phyloP scores from a whole-genome alignment of 2,329 filamentous ascomycete species.

The Aspergillus pseudoglaucus region DNA sequence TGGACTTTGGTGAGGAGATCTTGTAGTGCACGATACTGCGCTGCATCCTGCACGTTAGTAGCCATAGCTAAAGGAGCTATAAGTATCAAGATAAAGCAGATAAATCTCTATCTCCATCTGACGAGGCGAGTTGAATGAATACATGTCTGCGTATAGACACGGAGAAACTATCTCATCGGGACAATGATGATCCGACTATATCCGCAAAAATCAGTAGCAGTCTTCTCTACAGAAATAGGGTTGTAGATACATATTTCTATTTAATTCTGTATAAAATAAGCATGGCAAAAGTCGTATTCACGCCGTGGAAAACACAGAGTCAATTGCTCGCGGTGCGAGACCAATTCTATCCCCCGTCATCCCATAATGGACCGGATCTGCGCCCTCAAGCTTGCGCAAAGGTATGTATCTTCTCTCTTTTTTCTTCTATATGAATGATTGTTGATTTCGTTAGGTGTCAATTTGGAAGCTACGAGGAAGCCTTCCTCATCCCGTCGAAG shows the following conservation, averaged over 20 bases:
- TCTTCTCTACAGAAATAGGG: no score
- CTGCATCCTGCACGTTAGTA: no score
- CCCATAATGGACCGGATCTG: conserved; percentile 29
- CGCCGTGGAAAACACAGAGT: conserved; percentile 35
- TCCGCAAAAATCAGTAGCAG: background rate
- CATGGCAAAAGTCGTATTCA: conserved; percentile 38
- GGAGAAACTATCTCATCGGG: background rate
- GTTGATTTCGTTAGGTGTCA: conserved; percentile 27
- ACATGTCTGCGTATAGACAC: background rate
- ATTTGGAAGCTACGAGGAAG: conserved; percentile 41
- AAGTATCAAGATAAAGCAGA: no score
- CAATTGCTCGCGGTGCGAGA: conserved; percentile 32
- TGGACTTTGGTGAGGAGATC: no score
- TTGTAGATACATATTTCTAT: background rate
- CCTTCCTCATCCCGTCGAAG: conserved; percentile 41
- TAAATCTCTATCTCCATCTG: no score
- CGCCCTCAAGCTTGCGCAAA: conserved; percentile 34
- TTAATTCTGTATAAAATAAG: background rate
- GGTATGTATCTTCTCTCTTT: conserved; percentile 18
- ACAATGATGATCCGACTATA: background rate
- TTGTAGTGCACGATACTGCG: no score
- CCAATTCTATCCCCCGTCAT: conserved; percentile 33
- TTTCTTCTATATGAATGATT: background rate
- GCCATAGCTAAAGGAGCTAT: no score
- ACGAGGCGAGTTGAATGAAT: no score